Percentiles rank a stretch among this genome's conserved stretches.
Evolutionary conservation across 306 rosid species (phyloP).

Genomic region (Alnus glutinosa): DNA sequence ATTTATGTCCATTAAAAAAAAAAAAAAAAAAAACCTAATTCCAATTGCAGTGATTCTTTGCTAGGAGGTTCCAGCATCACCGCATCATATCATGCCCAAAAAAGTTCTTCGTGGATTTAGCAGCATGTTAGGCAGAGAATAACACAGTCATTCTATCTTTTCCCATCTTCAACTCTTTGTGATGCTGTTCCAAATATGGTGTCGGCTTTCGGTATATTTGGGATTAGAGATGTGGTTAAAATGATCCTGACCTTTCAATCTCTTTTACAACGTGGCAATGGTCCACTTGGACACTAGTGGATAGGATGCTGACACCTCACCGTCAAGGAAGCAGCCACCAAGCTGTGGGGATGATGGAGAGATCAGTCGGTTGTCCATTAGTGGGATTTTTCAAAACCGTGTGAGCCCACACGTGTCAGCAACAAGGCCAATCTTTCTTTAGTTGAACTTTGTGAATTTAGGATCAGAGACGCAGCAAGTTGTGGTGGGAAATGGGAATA

Average conservation of each 20-base stretch:
- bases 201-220: background rate
- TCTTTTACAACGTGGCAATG: slow-evolving; percentile 11
- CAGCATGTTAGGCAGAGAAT: background rate
- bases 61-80: background rate
- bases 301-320: slow-evolving; percentile 18
- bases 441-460: background rate
- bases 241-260: background rate
- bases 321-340: background rate
- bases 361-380: slow-evolving; percentile 21
- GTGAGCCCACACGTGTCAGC: slow-evolving; percentile 15
- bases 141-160: background rate
- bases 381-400: slow-evolving; percentile 8
- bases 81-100: background rate
- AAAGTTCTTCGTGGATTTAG: background rate
- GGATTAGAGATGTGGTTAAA: background rate
- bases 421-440: background rate
- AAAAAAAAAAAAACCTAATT: background rate
- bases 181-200: background rate
- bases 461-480: background rate
- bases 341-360: background rate
- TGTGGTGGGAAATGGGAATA: background rate
- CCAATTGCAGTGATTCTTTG: background rate
- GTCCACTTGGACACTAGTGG: slow-evolving; percentile 10
- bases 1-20: background rate
- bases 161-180: background rate